These are phyloP conservation scores for Triticum urartu DNA, from an alignment of 176 grass and related monocot species.

Conservation along the genomic window DNA sequence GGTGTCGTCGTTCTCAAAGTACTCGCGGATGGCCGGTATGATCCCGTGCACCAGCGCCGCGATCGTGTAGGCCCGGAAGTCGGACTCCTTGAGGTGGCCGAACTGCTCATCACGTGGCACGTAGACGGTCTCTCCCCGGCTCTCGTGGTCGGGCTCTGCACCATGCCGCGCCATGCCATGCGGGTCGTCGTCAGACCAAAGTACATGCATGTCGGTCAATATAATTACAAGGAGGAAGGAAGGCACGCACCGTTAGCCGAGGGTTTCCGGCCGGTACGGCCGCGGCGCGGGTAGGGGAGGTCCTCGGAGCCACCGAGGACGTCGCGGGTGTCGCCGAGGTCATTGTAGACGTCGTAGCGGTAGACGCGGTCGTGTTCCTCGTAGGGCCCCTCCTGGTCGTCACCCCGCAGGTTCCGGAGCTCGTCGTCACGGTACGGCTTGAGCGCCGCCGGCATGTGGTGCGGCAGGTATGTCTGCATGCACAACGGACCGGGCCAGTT, in stretches of 20 bases:
- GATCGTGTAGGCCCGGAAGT: background rate
- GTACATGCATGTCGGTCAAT: too few species aligned
- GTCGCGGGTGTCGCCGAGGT: slow-evolving; percentile 1
- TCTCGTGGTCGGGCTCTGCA: background rate
- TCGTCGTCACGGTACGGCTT: slow-evolving; percentile 16
- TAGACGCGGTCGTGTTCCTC: slow-evolving; percentile 16
- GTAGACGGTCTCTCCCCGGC: background rate
- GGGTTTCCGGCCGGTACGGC: background rate
- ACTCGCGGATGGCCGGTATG: background rate
- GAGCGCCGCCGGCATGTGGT: slow-evolving; percentile 1
- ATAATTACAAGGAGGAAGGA: background rate
- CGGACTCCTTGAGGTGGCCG: background rate
- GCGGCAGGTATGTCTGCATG: slow-evolving; percentile 16
- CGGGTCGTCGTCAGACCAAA: background rate
- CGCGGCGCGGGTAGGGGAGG: background rate
- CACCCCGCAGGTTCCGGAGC: slow-evolving; percentile 7
- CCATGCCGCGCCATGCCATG: background rate
- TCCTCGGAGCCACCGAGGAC: background rate
- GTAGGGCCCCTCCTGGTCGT: background rate
- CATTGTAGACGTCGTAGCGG: slow-evolving; percentile 21
- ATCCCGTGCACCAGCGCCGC: background rate
- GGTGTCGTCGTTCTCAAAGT: background rate
- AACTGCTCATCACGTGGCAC: background rate
- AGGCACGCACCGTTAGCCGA: background rate
- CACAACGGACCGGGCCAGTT: too few species aligned